A percentile compares a stretch with the other conserved stretches of the same genome.
phyloP scores from a whole-genome alignment of 352 stramenopile species.

The Globisporangium spiculum region DNA sequence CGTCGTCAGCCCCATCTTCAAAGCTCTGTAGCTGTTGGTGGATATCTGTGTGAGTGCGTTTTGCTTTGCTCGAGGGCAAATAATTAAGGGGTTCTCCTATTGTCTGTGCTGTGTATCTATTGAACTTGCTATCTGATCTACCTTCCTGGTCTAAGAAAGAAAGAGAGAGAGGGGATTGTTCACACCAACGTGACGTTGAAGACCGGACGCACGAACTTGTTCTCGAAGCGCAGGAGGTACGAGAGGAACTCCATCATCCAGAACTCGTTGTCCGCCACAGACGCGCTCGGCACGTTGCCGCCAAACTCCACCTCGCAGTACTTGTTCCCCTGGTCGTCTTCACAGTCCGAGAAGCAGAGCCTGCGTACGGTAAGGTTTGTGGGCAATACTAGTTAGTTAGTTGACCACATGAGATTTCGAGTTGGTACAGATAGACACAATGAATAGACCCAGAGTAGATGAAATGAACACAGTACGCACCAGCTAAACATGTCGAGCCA shows the following conservation, averaged over 20 bases:
- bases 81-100: slow-evolving; percentile 1
- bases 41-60: background rate
- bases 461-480: background rate
- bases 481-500: slow-evolving; percentile 39
- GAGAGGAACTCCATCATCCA: slow-evolving; percentile 72
- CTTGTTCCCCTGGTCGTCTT: background rate
- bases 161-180: background rate
- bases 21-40: background rate
- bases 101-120: background rate
- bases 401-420: background rate
- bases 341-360: slow-evolving; percentile 26
- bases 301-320: slow-evolving; percentile 47
- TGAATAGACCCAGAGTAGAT: background rate
- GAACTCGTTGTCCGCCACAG: slow-evolving; percentile 22
- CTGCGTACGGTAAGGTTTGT: background rate
- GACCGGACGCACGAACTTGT: slow-evolving; percentile 24
- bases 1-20: slow-evolving; percentile 16
- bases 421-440: background rate
- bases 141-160: background rate
- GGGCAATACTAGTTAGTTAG: background rate
- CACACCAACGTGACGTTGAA: slow-evolving; percentile 21
- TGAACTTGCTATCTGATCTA: background rate
- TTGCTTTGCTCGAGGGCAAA: background rate
- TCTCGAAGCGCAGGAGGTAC: slow-evolving; percentile 50
- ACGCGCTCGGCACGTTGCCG: slow-evolving; percentile 38